Percentiles rank a stretch among this genome's conserved stretches.
Conservation (phyloP, 495 filamentous ascomycete genomes). For the Paragyromitra xinjiangensis region DNA sequence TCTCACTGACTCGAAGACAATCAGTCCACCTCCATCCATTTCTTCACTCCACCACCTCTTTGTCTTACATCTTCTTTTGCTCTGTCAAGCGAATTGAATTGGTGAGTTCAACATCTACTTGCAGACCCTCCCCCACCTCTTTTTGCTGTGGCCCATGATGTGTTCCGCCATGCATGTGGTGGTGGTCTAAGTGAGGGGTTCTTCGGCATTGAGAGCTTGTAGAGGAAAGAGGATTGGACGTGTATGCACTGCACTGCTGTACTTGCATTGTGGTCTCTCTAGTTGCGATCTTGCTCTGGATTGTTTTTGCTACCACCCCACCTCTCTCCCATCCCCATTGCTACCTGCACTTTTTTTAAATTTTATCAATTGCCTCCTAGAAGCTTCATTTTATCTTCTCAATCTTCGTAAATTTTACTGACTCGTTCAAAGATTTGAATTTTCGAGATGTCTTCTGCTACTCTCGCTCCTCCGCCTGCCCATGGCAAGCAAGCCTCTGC, state of each 20-base stretch:
- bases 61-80: constrained; percentile 17
- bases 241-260: constrained; percentile 52
- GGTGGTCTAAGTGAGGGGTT: constrained; percentile 50
- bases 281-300: constrained; percentile 30
- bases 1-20: constrained; percentile 39
- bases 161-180: constrained; percentile 48
- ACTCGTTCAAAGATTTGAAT: constrained; percentile 50
- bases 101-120: constrained; percentile 45
- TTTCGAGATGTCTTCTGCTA: constrained; percentile 54
- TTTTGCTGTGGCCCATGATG: constrained; percentile 32
- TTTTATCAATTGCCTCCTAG: constrained; percentile 40
- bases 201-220: constrained; percentile 29
- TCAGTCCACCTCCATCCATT: constrained; percentile 20
- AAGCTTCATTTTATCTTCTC: constrained; percentile 34
- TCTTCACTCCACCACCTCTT: constrained; percentile 12
- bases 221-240: constrained; percentile 34
- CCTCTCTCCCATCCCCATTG: constrained; percentile 41
- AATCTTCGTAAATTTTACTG: constrained; percentile 39
- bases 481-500: constrained; percentile 70
- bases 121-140: constrained; percentile 34
- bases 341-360: constrained; percentile 27
- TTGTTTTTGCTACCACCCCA: constrained; percentile 35
- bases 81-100: constrained; percentile 49
- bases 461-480: constrained; percentile 57
- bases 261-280: constrained; percentile 48